Conservation (phyloP, 768 basidiomycete species). For the Amanita jacksonii region DNA sequence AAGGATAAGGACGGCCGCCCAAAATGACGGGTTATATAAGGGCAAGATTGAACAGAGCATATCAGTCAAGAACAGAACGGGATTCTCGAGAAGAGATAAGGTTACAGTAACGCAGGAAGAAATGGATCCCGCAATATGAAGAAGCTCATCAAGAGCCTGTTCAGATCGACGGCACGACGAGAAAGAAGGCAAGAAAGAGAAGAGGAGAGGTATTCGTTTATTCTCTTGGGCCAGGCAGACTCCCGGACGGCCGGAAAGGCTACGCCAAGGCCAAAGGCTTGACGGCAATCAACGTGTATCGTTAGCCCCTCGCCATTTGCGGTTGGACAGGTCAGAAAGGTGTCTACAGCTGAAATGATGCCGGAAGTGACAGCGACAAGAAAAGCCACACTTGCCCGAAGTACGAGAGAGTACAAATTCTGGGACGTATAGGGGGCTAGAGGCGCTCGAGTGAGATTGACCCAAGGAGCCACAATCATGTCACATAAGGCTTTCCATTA, state of each 20-base stretch:
- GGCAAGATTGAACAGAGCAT: conserved; percentile 6
- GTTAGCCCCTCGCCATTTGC: conserved; percentile 4
- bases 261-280: conserved; percentile 1
- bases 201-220: background rate
- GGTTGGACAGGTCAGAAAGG: conserved; percentile 1
- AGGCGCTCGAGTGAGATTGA: conserved; percentile 4
- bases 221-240: conserved; percentile 1
- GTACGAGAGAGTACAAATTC: background rate
- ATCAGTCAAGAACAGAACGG: conserved; percentile 8
- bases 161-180: conserved; percentile 8
- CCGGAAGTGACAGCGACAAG: conserved; percentile 7
- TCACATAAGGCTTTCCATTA: background rate
- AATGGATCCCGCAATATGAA: conserved; percentile 6
- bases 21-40: conserved; percentile 5
- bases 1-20: too few species aligned
- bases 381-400: conserved; percentile 7
- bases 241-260: conserved; percentile 1
- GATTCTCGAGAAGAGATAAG: conserved; percentile 4
- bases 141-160: conserved; percentile 7
- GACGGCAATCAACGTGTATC: conserved; percentile 6
- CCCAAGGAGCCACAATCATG: background rate
- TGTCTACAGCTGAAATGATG: conserved; percentile 4
- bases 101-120: conserved; percentile 7
- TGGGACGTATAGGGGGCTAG: conserved; percentile 3
- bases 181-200: conserved; percentile 4